Conservation (phyloP, 441 rosid genomes). For the Adansonia gregorii region DNA sequence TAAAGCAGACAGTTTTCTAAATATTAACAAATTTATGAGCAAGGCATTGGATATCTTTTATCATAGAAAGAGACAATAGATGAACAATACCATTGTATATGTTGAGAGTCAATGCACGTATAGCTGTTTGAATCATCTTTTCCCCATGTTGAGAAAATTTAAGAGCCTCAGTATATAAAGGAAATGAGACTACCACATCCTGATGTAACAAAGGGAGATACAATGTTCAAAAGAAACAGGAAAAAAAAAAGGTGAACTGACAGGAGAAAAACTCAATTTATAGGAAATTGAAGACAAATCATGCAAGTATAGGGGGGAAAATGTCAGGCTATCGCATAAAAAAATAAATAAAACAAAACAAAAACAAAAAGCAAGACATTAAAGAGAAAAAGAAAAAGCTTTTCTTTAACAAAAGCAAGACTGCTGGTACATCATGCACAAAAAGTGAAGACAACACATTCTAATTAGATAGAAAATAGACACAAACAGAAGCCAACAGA, state of each 20-base stretch:
- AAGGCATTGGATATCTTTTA: conserved; percentile 23
- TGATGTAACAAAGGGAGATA: conserved; percentile 30
- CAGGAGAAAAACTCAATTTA: conserved; percentile 7
- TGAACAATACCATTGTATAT: conserved; percentile 57
- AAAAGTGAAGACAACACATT: not conserved
- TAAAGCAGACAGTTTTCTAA: conserved; percentile 31
- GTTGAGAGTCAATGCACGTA: conserved; percentile 71
- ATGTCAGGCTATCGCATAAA: not conserved
- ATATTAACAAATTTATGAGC: conserved; percentile 16
- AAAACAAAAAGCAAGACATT: not conserved
- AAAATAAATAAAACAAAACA: not conserved
- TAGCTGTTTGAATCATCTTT: conserved; percentile 83
- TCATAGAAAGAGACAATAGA: conserved; percentile 22
- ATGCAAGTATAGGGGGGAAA: not conserved
- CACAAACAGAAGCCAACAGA: not conserved
- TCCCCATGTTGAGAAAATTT: conserved; percentile 71
- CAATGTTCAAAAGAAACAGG: not conserved
- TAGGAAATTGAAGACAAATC: conserved; percentile 10
- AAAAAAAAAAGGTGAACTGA: conserved; percentile 3
- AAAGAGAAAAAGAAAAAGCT: not conserved
- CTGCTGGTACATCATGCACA: too few species aligned
- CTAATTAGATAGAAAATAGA: not conserved
- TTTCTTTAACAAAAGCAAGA: conserved; percentile 12
- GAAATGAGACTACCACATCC: conserved; percentile 70
- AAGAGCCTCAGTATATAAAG: conserved; percentile 64